A percentile compares a stretch with the other conserved stretches of the same genome.
Evolutionary conservation across 1,284 basidiomycete species (phyloP).

Genomic region (Cystobasidiaceae sp.): DNA sequence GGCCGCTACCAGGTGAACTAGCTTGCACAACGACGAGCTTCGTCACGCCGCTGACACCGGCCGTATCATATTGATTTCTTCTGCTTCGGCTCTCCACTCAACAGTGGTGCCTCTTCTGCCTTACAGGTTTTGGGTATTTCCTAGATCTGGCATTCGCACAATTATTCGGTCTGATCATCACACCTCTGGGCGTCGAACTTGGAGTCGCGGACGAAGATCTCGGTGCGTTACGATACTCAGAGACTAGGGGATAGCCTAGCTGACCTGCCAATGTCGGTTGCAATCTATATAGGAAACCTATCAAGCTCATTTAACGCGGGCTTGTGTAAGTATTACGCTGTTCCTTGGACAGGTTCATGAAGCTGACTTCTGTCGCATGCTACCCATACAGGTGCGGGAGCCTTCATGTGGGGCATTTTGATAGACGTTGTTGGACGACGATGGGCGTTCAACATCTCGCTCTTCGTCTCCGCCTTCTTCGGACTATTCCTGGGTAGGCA

Average conservation of each 20-base stretch:
- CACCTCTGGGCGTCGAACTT: slow-evolving; percentile 29
- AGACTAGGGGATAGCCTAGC: no score
- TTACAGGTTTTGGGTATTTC: slow-evolving; percentile 39
- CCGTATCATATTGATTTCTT: slow-evolving; percentile 33
- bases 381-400: no score
- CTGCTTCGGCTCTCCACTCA: slow-evolving; percentile 34
- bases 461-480: slow-evolving; percentile 45
- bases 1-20: slow-evolving; percentile 61
- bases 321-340: no score
- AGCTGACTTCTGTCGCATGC: no score
- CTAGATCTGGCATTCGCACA: slow-evolving; percentile 40
- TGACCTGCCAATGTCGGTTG: slow-evolving; percentile 1
- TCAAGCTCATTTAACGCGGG: slow-evolving; percentile 60
- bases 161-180: slow-evolving; percentile 35
- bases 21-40: no score
- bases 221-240: neutral
- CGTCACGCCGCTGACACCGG: neutral
- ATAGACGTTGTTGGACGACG: slow-evolving; percentile 44
- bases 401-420: slow-evolving; percentile 54
- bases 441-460: slow-evolving; percentile 67
- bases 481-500: slow-evolving; percentile 33
- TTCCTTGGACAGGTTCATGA: no score
- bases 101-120: slow-evolving; percentile 66
- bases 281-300: slow-evolving; percentile 51
- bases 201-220: neutral